phyloP scores from a whole-genome alignment of 176 grass and related monocot genomes.

The Triticum turgidum region DNA sequence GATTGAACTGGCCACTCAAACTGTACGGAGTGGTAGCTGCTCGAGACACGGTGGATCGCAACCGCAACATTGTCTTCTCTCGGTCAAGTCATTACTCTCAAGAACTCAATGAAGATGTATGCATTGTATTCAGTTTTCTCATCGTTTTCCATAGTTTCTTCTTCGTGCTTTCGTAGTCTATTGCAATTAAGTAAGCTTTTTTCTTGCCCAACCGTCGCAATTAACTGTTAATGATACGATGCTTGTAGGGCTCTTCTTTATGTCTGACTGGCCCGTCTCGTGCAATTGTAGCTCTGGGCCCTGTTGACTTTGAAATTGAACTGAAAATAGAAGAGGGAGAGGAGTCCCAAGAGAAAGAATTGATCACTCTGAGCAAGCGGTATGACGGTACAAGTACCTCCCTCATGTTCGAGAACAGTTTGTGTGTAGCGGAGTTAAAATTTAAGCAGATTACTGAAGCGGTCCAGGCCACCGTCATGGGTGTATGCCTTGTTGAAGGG shows the following conservation, averaged over 20 bases:
- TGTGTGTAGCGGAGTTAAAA: not conserved
- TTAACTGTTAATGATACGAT: not conserved
- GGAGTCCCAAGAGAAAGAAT: not conserved
- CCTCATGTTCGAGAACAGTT: not conserved
- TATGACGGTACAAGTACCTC: not conserved
- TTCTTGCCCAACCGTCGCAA: no score
- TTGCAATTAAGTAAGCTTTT: no score
- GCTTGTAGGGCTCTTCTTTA: not conserved
- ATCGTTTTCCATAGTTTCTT: not conserved
- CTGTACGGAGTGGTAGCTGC: not conserved
- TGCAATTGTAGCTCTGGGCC: not conserved
- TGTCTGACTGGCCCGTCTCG: not conserved
- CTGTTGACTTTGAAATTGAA: not conserved
- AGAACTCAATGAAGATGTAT: not conserved
- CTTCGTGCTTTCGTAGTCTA: not conserved
- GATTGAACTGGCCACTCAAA: slow-evolving; percentile 10
- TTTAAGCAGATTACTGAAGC: not conserved
- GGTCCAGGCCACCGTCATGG: not conserved
- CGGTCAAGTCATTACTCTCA: not conserved
- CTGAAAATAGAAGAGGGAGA: not conserved
- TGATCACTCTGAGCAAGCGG: not conserved
- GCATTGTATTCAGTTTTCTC: not conserved
- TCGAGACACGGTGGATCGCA: not conserved
- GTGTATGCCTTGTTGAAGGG: not conserved
- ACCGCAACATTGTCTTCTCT: not conserved